Conservation (phyloP, 2,329 filamentous ascomycete species). For the Trichoderma citrinoviride region DNA sequence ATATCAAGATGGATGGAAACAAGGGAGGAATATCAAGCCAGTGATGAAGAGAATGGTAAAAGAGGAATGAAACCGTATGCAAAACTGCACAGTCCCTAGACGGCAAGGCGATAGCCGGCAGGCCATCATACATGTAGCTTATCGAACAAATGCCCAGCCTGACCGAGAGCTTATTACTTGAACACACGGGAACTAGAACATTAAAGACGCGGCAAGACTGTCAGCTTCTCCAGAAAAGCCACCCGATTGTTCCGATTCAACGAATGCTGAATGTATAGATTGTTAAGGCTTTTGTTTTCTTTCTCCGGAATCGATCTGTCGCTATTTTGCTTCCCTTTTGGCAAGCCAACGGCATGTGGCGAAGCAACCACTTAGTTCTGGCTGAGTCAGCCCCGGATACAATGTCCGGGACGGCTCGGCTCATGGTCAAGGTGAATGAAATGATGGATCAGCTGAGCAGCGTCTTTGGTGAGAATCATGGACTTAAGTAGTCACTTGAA, state of each 20-base stretch:
- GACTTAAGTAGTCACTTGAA: too few species aligned
- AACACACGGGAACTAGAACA: too few species aligned
- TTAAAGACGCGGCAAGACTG: not conserved
- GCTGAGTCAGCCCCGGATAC: slow-evolving; percentile 15
- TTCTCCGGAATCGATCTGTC: not conserved
- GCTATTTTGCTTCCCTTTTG: not conserved
- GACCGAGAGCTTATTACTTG: too few species aligned
- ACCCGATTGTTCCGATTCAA: slow-evolving; percentile 10
- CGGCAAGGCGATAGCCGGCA: too few species aligned
- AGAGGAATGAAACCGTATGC: not conserved
- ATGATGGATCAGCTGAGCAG: not conserved
- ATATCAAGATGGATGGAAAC: too few species aligned
- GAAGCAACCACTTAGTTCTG: not conserved
- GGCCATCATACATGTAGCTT: too few species aligned
- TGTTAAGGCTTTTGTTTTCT: not conserved
- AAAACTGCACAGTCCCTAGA: too few species aligned
- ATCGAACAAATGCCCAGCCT: not conserved
- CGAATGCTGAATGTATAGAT: not conserved
- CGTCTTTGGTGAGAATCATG: not conserved
- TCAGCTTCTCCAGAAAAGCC: not conserved
- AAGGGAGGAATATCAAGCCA: too few species aligned
- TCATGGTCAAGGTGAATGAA: not conserved
- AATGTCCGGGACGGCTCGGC: not conserved
- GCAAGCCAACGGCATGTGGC: not conserved
- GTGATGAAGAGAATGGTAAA: too few species aligned